Conservation (phyloP, 805 yeast species). For the Suhomyces sp. region DNA sequence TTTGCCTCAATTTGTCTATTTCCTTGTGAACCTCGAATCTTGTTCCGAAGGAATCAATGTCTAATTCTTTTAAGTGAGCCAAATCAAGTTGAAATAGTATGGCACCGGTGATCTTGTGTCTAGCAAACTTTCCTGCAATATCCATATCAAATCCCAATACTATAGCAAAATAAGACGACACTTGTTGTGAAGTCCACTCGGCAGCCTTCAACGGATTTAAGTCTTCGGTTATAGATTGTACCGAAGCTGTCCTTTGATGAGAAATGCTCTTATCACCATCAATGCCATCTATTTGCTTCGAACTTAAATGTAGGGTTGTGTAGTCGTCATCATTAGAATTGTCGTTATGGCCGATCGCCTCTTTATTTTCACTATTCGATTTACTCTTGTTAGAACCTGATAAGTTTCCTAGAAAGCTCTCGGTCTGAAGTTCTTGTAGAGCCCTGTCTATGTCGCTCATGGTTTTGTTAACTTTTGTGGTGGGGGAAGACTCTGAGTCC, state of each 20-base stretch:
- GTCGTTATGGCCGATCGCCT: background rate
- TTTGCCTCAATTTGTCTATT: slow-evolving; percentile 62
- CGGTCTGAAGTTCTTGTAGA: slow-evolving; percentile 54
- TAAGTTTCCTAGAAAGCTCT: slow-evolving; percentile 8
- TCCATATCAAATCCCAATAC: slow-evolving; percentile 68
- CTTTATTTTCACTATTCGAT: background rate
- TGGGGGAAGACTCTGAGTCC: background rate
- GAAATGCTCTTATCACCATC: background rate
- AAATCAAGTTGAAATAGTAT: slow-evolving; percentile 84
- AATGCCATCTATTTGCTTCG: background rate
- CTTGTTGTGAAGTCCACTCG: slow-evolving; percentile 85
- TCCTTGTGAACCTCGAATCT: slow-evolving; percentile 89
- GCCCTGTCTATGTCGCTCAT: slow-evolving; percentile 74
- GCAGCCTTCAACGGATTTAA: slow-evolving; percentile 50
- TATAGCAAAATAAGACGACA: slow-evolving; percentile 68
- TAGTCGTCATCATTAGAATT: background rate
- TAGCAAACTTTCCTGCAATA: slow-evolving; percentile 75
- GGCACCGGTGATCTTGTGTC: slow-evolving; percentile 86
- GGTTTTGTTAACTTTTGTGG: slow-evolving; percentile 45
- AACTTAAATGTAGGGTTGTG: background rate
- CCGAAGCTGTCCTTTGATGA: slow-evolving; percentile 10
- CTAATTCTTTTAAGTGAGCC: slow-evolving; percentile 84
- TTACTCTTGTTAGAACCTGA: slow-evolving; percentile 4
- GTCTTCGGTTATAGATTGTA: slow-evolving; percentile 17
- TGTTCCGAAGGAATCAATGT: slow-evolving; percentile 90